phyloP scores from a whole-genome alignment of 495 filamentous ascomycete genomes.

The Lentithecium fluviatile region DNA sequence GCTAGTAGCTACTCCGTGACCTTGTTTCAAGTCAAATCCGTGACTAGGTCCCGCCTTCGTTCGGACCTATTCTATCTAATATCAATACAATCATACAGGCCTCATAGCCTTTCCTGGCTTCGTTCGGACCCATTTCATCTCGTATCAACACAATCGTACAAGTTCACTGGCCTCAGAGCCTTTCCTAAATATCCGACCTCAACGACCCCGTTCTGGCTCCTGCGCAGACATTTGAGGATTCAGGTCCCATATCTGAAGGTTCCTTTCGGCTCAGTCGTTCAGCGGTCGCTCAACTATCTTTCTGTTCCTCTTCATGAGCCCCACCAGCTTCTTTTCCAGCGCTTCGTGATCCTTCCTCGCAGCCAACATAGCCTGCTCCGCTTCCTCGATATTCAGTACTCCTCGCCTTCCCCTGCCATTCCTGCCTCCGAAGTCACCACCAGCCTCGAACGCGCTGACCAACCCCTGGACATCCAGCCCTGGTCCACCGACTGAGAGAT shows the following conservation, averaged over 20 bases:
- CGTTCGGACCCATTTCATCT: too few relatives aligned
- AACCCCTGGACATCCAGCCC: constrained; percentile 11
- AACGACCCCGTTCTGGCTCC: too few relatives aligned
- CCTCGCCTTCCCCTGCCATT: constrained; percentile 23
- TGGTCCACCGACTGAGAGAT: constrained; percentile 4
- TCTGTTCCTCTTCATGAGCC: constrained; percentile 62
- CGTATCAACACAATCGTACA: too few relatives aligned
- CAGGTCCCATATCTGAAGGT: background rate
- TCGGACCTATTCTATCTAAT: too few relatives aligned
- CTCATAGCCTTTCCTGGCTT: too few relatives aligned
- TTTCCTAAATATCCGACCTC: too few relatives aligned
- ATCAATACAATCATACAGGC: too few relatives aligned
- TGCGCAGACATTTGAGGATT: background rate
- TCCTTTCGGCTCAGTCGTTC: background rate
- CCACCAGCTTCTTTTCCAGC: constrained; percentile 65
- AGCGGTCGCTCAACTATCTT: constrained; percentile 16
- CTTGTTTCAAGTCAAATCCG: too few relatives aligned
- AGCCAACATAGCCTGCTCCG: constrained; percentile 55
- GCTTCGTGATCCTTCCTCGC: constrained; percentile 67
- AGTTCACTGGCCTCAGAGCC: too few relatives aligned
- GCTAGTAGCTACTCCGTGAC: too few relatives aligned
- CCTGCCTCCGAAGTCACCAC: background rate
- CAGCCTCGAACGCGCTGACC: constrained; percentile 11
- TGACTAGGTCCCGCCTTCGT: too few relatives aligned
- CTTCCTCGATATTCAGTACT: constrained; percentile 58